Percentiles rank a stretch among this genome's conserved stretches.
phyloP scores from a whole-genome alignment of 1,284 basidiomycete genomes.

The Cryptococcus amylolentus region DNA sequence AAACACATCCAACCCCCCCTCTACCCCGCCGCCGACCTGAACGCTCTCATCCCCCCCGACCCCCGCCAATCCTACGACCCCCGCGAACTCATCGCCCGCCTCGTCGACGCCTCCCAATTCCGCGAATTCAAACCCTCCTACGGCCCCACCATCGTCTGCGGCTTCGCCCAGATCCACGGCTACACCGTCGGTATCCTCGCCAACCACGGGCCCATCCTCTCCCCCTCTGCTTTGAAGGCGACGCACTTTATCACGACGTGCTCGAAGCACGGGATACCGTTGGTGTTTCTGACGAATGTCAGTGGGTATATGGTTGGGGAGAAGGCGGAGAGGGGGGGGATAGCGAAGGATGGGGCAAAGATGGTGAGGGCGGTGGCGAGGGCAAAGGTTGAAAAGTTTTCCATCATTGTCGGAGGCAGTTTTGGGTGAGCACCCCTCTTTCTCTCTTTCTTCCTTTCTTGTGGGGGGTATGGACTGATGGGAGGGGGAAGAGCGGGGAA shows the following conservation, averaged over 20 bases:
- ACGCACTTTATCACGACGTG: constrained; percentile 94
- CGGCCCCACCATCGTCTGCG: constrained; percentile 82
- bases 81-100: constrained; percentile 84
- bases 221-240: constrained; percentile 86
- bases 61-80: constrained; percentile 85
- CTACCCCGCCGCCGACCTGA: constrained; percentile 74
- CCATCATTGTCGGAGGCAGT: constrained; percentile 89
- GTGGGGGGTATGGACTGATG: neutral
- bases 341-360: constrained; percentile 95
- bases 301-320: constrained; percentile 91
- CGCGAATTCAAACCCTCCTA: constrained; percentile 96
- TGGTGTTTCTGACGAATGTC: constrained; percentile 91
- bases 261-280: constrained; percentile 81
- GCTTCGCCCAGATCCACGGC: constrained; percentile 86
- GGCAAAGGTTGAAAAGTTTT: constrained; percentile 89
- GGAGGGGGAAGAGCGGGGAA: constrained; percentile 65
- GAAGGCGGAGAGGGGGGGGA: constrained; percentile 89
- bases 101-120: constrained; percentile 88
- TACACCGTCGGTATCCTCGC: constrained; percentile 81
- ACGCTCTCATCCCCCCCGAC: constrained; percentile 88
- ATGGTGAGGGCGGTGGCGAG: constrained; percentile 96
- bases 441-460: neutral
- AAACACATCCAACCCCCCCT: constrained; percentile 56
- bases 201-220: constrained; percentile 92
- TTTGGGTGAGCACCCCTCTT: constrained; percentile 58